Conservation (phyloP, 2,329 filamentous ascomycete species). For the Gnomoniopsis smithogilvyi region DNA sequence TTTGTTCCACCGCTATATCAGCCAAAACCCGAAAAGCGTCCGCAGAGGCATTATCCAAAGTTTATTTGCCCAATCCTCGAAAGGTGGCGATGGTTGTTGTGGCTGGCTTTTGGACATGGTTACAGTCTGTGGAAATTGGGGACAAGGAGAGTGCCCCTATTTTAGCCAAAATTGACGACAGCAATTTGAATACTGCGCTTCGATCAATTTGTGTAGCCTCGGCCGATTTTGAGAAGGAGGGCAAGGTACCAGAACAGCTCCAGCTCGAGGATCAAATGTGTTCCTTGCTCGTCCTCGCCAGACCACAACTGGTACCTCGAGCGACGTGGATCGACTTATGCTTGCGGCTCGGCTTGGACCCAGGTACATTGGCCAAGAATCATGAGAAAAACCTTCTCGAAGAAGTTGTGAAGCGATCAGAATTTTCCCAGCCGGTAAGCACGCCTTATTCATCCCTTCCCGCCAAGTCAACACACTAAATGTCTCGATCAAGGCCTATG, state of each 20-base stretch:
- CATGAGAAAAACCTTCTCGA: conserved; percentile 63
- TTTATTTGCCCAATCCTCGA: conserved; percentile 60
- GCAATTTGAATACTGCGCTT: conserved; percentile 59
- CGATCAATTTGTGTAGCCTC: conserved; percentile 61
- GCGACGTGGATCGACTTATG: conserved; percentile 88
- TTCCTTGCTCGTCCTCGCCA: conserved; percentile 72
- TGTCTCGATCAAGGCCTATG: conserved; percentile 19
- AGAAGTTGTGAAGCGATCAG: conserved; percentile 52
- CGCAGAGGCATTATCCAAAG: conserved; percentile 55
- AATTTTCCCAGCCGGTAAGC: conserved; percentile 17
- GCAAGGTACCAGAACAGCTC: conserved; percentile 42
- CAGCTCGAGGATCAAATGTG: conserved; percentile 69
- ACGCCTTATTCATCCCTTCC: background rate
- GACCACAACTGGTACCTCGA: conserved; percentile 71
- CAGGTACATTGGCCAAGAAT: conserved; percentile 69
- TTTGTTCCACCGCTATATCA: conserved; percentile 61
- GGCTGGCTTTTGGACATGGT: conserved; percentile 76
- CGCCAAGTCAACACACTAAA: background rate
- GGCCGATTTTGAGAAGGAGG: conserved; percentile 46
- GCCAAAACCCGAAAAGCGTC: conserved; percentile 63
- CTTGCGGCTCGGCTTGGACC: conserved; percentile 76
- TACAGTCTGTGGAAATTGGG: conserved; percentile 61
- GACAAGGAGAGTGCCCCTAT: conserved; percentile 75
- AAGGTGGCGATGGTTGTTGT: conserved; percentile 62
- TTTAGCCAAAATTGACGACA: conserved; percentile 60